Percentiles rank a stretch among this genome's conserved stretches.
Evolutionary conservation across 1,284 basidiomycete genomes (phyloP).

Genomic region (Pseudozyma thailandica): DNA sequence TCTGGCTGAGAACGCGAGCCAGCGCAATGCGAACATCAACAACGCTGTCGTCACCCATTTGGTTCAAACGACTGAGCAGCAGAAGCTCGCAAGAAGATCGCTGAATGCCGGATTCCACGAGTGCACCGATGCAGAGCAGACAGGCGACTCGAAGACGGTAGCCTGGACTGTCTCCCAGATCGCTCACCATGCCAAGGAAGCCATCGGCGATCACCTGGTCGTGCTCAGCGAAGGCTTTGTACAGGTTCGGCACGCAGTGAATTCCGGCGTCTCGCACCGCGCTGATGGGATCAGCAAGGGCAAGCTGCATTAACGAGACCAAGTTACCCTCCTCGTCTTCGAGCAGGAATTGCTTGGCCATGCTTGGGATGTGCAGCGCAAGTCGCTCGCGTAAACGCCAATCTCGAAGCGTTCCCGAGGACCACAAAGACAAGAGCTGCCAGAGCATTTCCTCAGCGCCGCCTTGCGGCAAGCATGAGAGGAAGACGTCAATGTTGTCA

Average conservation of each 20-base stretch:
- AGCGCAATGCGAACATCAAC: slow-evolving; percentile 88
- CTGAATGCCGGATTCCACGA: slow-evolving; percentile 55
- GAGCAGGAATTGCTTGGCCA: slow-evolving; percentile 70
- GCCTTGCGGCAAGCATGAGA: slow-evolving; percentile 72
- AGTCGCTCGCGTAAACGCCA: slow-evolving; percentile 86
- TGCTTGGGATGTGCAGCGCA: slow-evolving; percentile 73
- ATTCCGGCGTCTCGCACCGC: slow-evolving; percentile 84
- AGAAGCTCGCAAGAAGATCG: slow-evolving; percentile 72
- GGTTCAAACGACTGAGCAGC: slow-evolving; percentile 74
- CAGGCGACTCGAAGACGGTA: slow-evolving; percentile 63
- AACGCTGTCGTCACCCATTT: slow-evolving; percentile 77
- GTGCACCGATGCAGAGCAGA: slow-evolving; percentile 52
- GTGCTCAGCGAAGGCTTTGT: slow-evolving; percentile 56
- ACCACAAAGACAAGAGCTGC: slow-evolving; percentile 75
- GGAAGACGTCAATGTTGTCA: slow-evolving; percentile 69
- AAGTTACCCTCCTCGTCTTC: slow-evolving; percentile 64
- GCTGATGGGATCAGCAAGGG: slow-evolving; percentile 82
- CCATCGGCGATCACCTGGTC: slow-evolving; percentile 57
- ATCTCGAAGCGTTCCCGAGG: slow-evolving; percentile 74
- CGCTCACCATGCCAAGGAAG: slow-evolving; percentile 64
- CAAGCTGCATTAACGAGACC: slow-evolving; percentile 74
- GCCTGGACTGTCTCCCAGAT: slow-evolving; percentile 57
- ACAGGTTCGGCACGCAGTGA: slow-evolving; percentile 70
- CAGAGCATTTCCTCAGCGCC: slow-evolving; percentile 73
- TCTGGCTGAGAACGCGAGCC: slow-evolving; percentile 75